phyloP scores from a whole-genome alignment of 805 yeast species.

The Maudiozyma bulderi region DNA sequence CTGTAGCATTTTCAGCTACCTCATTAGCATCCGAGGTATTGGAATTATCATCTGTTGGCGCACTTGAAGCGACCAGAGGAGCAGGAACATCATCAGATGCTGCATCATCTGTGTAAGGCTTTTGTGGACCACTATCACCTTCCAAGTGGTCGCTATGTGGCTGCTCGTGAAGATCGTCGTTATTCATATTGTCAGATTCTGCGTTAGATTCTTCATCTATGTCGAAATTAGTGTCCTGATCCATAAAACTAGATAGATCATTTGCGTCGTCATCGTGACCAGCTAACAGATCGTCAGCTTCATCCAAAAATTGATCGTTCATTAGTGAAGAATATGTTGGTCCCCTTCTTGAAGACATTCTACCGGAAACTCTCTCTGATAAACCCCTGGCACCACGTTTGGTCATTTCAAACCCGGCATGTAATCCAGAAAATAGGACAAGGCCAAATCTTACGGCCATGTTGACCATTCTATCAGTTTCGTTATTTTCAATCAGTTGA shows the following conservation, averaged over 20 bases:
- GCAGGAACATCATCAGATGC: conserved; percentile 2
- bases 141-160: conserved; percentile 2
- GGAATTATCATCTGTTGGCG: neutral
- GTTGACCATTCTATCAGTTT: conserved; percentile 50
- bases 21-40: neutral
- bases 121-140: neutral
- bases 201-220: conserved; percentile 23
- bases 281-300: conserved; percentile 28
- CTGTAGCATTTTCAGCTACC: neutral
- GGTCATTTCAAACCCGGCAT: conserved; percentile 14
- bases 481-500: conserved; percentile 48
- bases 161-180: neutral
- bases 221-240: conserved; percentile 28
- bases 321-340: conserved; percentile 27
- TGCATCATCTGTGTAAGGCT: conserved; percentile 3
- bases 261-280: conserved; percentile 42
- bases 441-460: conserved; percentile 50
- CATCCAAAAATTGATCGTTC: conserved; percentile 29
- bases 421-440: conserved; percentile 33
- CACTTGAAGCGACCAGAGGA: neutral
- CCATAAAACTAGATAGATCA: conserved; percentile 36
- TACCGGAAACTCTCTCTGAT: conserved; percentile 14
- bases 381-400: conserved; percentile 10
- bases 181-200: neutral
- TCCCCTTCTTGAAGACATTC: conserved; percentile 23